Conservation (phyloP, 2,329 filamentous ascomycete genomes). For the Rhynchosporium agropyri region DNA sequence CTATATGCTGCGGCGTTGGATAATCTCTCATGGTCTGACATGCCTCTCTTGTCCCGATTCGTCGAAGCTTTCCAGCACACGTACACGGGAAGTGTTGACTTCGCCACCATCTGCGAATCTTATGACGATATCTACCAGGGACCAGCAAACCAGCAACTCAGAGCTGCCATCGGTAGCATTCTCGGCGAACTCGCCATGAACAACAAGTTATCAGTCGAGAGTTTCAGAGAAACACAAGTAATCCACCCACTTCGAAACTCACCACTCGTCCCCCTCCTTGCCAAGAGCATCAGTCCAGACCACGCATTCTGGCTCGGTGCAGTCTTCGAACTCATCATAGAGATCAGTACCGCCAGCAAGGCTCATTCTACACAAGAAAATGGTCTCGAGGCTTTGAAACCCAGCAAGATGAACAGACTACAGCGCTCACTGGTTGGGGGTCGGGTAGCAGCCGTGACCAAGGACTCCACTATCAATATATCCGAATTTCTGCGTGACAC, state of each 20-base stretch:
- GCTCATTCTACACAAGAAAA: constrained; percentile 49
- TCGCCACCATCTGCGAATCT: constrained; percentile 20
- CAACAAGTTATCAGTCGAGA: constrained; percentile 40
- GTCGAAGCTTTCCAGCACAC: constrained; percentile 20
- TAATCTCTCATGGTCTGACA: constrained; percentile 41
- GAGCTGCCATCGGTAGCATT: constrained; percentile 33
- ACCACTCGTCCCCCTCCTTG: constrained; percentile 52
- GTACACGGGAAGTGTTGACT: background rate
- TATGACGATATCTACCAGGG: constrained; percentile 37
- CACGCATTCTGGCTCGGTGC: constrained; percentile 52
- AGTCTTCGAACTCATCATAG: constrained; percentile 54
- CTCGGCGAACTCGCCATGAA: constrained; percentile 35
- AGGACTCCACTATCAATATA: constrained; percentile 61
- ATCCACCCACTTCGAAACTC: constrained; percentile 63
- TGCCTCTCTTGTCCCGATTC: constrained; percentile 39
- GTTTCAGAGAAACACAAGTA: constrained; percentile 47
- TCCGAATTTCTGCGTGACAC: constrained; percentile 53
- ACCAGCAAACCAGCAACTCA: constrained; percentile 32
- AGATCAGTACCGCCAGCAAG: constrained; percentile 48
- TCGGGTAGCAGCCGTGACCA: constrained; percentile 57
- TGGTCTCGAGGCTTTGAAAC: constrained; percentile 51
- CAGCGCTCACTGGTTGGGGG: constrained; percentile 61
- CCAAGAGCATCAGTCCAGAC: constrained; percentile 43
- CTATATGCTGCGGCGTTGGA: constrained; percentile 38
- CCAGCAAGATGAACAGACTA: constrained; percentile 56